Base-by-base conservation (phyloP, 768 basidiomycete species). In the Panaeolus papilionaceus region DNA sequence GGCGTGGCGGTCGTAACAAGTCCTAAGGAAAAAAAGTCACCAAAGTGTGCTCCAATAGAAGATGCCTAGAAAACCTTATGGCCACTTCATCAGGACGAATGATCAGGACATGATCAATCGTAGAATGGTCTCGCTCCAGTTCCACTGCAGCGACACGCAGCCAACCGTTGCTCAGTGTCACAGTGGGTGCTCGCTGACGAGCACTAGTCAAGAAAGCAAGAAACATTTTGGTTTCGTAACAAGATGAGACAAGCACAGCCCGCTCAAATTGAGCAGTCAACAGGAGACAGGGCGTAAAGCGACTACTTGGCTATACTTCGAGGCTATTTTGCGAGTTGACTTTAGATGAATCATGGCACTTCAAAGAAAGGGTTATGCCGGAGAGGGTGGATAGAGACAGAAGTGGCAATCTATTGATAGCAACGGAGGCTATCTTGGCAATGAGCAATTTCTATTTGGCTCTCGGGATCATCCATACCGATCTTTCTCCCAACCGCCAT, bases 51-150 rank as follows among this genome's bases (percentile, higher is more conserved):
- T 33, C 54, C 54, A 58, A 58, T 58, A 37, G 54, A 58, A 58
- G 28, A 58, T 58, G 54, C 54, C 54, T 58, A 58, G 54, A 58
- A 58, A 58, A 58, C 54, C 54, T 58, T 58, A 49, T 49, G 54
- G 6, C 20, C 10, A 33, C 33, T 33, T 28, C 54, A 58, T 16
- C 5, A 51, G 47, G 20, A 23, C 47, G 47, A 26, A 51, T 51
- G 47, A 51, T 23, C 8, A 23, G 20, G 7, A 23, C 47, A 23
- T 26, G 20, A 58, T 33, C 54, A 58, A 58, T 58, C 9, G 33
- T 58, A 58, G 33, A 58, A 58, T 58, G 54, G 26, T 33, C 54
- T 58, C 16, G 26, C n/a, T 58, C 28, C 54, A 12, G 28, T 58
- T 58, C 47, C 14, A 58, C 54, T 58, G 54, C 33, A 58, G 26